phyloP scores from a whole-genome alignment of 2,329 filamentous ascomycete genomes.

The Elsinoe arachidis region DNA sequence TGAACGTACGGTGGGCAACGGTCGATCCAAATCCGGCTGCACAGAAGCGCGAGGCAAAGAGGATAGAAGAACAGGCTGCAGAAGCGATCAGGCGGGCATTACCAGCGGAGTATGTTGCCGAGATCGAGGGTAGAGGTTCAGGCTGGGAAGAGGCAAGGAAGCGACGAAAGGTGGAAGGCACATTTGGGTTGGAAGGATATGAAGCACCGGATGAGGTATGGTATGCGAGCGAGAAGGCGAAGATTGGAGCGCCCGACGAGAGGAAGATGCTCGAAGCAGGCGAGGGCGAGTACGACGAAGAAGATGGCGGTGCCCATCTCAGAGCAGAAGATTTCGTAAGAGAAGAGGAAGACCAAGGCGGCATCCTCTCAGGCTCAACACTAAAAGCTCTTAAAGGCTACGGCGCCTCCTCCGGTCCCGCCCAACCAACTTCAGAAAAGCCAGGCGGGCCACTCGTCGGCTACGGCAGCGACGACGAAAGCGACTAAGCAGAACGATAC shows the following conservation, averaged over 20 bases:
- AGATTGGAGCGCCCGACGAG: conserved; percentile 56
- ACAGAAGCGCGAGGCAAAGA: conserved; percentile 78
- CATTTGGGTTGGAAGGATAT: conserved; percentile 82
- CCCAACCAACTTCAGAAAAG: conserved; percentile 43
- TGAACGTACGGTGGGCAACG: conserved; percentile 96
- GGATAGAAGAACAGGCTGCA: conserved; percentile 91
- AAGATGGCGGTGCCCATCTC: conserved; percentile 21
- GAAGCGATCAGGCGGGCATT: conserved; percentile 84
- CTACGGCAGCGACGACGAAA: conserved; percentile 86
- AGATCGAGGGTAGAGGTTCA: conserved; percentile 69
- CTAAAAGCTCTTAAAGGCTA: conserved; percentile 65
- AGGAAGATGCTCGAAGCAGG: conserved; percentile 52
- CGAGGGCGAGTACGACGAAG: conserved; percentile 39
- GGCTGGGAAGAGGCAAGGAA: conserved; percentile 60
- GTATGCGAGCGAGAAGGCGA: conserved; percentile 69
- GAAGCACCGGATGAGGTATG: conserved; percentile 91
- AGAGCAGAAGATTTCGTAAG: conserved; percentile 39
- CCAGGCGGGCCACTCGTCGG: conserved; percentile 67
- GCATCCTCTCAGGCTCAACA: conserved; percentile 76
- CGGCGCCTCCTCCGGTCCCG: conserved; percentile 37
- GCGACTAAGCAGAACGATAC: conserved; percentile 35
- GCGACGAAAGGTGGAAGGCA: conserved; percentile 78
- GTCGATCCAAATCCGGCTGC: conserved; percentile 93
- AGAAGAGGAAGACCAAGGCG: conserved; percentile 38
- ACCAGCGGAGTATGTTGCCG: conserved; percentile 81